Evolutionary conservation across 441 rosid species (phyloP), one percentile per base, ranked within the genome.

Genomic region (Eutrema salsugineum): DNA sequence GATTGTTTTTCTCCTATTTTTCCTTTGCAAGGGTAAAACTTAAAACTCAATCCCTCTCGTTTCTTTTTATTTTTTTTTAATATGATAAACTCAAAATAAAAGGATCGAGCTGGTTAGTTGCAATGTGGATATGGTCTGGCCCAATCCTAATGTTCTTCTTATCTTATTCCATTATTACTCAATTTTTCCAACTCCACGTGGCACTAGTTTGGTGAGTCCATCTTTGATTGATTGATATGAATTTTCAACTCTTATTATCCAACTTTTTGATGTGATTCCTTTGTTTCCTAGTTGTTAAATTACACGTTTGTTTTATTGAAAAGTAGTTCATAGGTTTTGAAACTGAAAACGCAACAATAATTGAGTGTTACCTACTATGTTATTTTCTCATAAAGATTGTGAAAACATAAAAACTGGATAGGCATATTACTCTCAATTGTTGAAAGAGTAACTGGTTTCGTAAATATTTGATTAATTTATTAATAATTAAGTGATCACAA

Each of bases 41-140:
- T 43, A 1, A 33, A 48, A 8, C 1, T 12, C 15, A 39, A 2
- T 20, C 22, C 22, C 22, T 20, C n/a, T n/a, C n/a, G n/a, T n/a
- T n/a, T n/a, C n/a, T n/a, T n/a, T n/a, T n/a, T n/a, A n/a, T n/a
- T n/a, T n/a, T n/a, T n/a, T n/a, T n/a, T n/a, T n/a, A n/a, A n/a
- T n/a, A n/a, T n/a, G n/a, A 59, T 14, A 19, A 50, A 65, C 28
- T 11, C 36, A 64, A 14, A 48, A 33, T 5, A 24, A 56, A 35
- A n/a, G n/a, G n/a, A 50, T n/a, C 11, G 17, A 44, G 8, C 36
- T 35, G 12, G 54, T 57, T 30, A 11, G 60, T 59, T 27, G 22
- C 51, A 30, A 53, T 49, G 19, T n/a, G 63, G 69, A 53, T 43
- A 63, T 46, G 58, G n/a, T 35, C 33, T 72, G 32, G 47, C 50